Percentiles rank a stretch among this genome's conserved stretches.
Conservation (phyloP, 2,329 filamentous ascomycete species). For the Ophiostoma quercus region DNA sequence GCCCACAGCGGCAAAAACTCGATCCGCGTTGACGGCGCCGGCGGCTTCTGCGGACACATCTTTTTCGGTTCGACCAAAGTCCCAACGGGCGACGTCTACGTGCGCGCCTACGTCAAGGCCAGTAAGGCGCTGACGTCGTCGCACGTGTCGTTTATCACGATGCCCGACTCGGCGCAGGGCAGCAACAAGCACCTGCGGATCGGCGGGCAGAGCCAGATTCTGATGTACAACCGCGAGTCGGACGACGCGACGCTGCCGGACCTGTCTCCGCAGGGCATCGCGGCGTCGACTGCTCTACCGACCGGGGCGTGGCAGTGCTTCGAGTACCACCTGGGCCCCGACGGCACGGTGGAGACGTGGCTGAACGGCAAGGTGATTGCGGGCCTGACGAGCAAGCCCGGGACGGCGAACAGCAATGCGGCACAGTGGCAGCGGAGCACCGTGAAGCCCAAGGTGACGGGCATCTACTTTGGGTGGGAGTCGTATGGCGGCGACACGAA, state of each 20-base stretch:
- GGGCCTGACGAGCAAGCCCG: slow-evolving; percentile 46
- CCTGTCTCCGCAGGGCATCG: slow-evolving; percentile 55
- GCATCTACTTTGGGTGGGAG: slow-evolving; percentile 59
- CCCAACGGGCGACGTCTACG: slow-evolving; percentile 47
- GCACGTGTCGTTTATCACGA: slow-evolving; percentile 60
- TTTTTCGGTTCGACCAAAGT: slow-evolving; percentile 56
- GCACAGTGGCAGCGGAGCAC: slow-evolving; percentile 48
- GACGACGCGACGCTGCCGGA: slow-evolving; percentile 59
- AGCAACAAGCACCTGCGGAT: slow-evolving; percentile 57
- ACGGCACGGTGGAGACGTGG: slow-evolving; percentile 58
- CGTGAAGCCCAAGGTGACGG: slow-evolving; percentile 49
- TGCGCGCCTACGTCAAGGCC: slow-evolving; percentile 42
- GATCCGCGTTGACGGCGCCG: slow-evolving; percentile 47
- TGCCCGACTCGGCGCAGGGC: slow-evolving; percentile 54
- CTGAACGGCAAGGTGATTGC: slow-evolving; percentile 48
- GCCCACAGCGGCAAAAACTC: slow-evolving; percentile 54
- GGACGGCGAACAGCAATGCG: slow-evolving; percentile 47
- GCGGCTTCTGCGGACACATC: slow-evolving; percentile 54
- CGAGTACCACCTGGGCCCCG: slow-evolving; percentile 55
- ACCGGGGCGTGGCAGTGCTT: slow-evolving; percentile 53
- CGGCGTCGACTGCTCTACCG: slow-evolving; percentile 47
- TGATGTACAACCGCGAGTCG: slow-evolving; percentile 61
- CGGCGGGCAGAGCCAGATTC: slow-evolving; percentile 54
- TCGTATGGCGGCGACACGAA: slow-evolving; percentile 56
- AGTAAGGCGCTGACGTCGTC: slow-evolving; percentile 52